Evolutionary conservation across 2,329 filamentous ascomycete species (phyloP).

Genomic region (Neopestalotiopsis sp.): DNA sequence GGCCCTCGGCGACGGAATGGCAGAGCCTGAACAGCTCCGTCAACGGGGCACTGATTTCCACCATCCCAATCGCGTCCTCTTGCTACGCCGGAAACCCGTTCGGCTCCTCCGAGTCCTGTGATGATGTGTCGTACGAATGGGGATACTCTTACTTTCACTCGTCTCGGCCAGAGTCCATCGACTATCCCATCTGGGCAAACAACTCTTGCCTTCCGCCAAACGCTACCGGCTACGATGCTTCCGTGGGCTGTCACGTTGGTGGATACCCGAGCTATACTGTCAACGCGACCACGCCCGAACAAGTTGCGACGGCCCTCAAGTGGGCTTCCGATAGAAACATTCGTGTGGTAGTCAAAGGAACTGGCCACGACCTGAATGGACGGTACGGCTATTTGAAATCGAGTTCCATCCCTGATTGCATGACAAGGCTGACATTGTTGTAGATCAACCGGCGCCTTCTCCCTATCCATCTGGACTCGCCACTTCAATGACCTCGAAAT

Average conservation of each 20-base stretch:
- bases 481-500: conserved; percentile 22
- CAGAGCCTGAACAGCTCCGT: conserved; percentile 32
- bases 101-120: conserved; percentile 11
- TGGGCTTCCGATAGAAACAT: not conserved
- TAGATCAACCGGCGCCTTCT: conserved; percentile 3
- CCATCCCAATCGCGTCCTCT: conserved; percentile 37
- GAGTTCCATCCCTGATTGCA: no score
- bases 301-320: not conserved
- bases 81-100: conserved; percentile 31
- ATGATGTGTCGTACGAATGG: not conserved
- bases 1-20: conserved; percentile 26
- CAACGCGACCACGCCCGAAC: conserved; percentile 2
- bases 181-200: conserved; percentile 45
- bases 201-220: conserved; percentile 44
- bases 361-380: conserved; percentile 19
- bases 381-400: conserved; percentile 33
- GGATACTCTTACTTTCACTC: conserved; percentile 23
- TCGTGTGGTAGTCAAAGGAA: conserved; percentile 10
- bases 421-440: conserved; percentile 31
- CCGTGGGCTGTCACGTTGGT: conserved; percentile 36
- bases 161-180: not conserved
- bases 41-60: conserved; percentile 38
- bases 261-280: conserved; percentile 8
- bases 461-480: conserved; percentile 10
- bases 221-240: conserved; percentile 31